Percentiles rank a stretch among this genome's conserved stretches.
These are phyloP conservation scores for Phytophthora sojae DNA, from an alignment of 352 stramenopile species.

Conservation along the genomic window DNA sequence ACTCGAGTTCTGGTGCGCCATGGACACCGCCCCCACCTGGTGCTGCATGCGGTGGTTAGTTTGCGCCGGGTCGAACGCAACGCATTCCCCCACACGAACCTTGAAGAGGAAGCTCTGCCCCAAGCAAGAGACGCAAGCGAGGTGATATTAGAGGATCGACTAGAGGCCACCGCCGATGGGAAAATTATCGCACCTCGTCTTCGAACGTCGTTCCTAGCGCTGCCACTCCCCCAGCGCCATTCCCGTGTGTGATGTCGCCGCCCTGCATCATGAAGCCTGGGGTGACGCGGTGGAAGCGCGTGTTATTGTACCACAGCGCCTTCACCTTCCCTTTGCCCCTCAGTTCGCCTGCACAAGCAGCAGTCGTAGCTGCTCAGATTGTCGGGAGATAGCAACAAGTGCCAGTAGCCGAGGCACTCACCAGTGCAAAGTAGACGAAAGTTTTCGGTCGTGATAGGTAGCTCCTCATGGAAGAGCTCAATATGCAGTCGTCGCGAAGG, in stretches of 20 bases:
- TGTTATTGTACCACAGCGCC: slow-evolving; percentile 94
- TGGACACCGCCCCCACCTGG: slow-evolving; percentile 94
- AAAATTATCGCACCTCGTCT: slow-evolving; percentile 85
- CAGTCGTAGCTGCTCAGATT: not conserved
- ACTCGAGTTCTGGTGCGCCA: slow-evolving; percentile 97
- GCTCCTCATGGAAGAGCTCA: slow-evolving; percentile 80
- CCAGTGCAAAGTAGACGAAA: slow-evolving; percentile 61
- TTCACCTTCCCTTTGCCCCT: slow-evolving; percentile 58
- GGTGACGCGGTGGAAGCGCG: slow-evolving; percentile 97
- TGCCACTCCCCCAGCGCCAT: slow-evolving; percentile 93
- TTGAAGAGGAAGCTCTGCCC: slow-evolving; percentile 91
- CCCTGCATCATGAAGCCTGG: slow-evolving; percentile 99
- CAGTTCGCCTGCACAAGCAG: slow-evolving; percentile 44
- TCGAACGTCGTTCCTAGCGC: slow-evolving; percentile 96
- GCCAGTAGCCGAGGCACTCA: slow-evolving; percentile 4
- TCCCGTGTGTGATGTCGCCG: slow-evolving; percentile 93
- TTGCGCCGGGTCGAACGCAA: not conserved
- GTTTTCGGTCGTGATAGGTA: slow-evolving; percentile 69
- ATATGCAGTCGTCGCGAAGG: slow-evolving; percentile 72
- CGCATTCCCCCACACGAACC: slow-evolving; percentile 30
- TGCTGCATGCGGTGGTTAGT: slow-evolving; percentile 55
- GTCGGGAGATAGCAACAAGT: not conserved
- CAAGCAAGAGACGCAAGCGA: not conserved
- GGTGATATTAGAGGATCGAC: no score
- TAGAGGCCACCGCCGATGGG: no score